These are phyloP conservation scores for Fusarium denticulatum DNA, from an alignment of 2,329 filamentous ascomycete genomes.

Conservation along the genomic window DNA sequence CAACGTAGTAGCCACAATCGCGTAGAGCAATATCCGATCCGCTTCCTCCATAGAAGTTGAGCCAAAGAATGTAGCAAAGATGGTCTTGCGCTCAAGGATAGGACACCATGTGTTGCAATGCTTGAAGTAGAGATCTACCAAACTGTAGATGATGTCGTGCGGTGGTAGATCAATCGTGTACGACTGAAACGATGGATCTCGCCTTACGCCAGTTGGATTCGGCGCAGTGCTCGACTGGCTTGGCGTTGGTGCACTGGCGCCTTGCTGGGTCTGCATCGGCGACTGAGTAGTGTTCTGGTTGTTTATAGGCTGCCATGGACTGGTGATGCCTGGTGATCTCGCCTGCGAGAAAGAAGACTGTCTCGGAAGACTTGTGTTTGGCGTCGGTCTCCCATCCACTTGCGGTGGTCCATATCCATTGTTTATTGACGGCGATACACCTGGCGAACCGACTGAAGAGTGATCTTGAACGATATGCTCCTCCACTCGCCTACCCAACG, in stretches of 20 bases:
- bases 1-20: slow-evolving; percentile 56
- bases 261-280: slow-evolving; percentile 6
- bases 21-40: slow-evolving; percentile 54
- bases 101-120: slow-evolving; percentile 70
- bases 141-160: slow-evolving; percentile 67
- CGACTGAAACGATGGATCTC: slow-evolving; percentile 46
- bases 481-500: slow-evolving; percentile 54
- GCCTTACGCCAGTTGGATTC: slow-evolving; percentile 16
- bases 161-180: slow-evolving; percentile 63
- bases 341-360: slow-evolving; percentile 41
- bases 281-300: slow-evolving; percentile 39
- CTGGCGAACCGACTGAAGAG: slow-evolving; percentile 10
- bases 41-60: slow-evolving; percentile 52
- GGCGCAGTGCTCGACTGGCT: background rate
- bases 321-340: slow-evolving; percentile 55
- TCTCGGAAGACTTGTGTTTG: slow-evolving; percentile 32
- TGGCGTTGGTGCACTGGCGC: background rate
- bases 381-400: slow-evolving; percentile 40
- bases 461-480: slow-evolving; percentile 54
- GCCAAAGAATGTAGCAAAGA: slow-evolving; percentile 53
- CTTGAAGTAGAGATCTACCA: slow-evolving; percentile 71
- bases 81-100: slow-evolving; percentile 56
- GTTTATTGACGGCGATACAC: slow-evolving; percentile 46
- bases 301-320: slow-evolving; percentile 44
- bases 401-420: slow-evolving; percentile 49